Conservation (phyloP, 83 land plant species). For the Picea engelmannii region DNA sequence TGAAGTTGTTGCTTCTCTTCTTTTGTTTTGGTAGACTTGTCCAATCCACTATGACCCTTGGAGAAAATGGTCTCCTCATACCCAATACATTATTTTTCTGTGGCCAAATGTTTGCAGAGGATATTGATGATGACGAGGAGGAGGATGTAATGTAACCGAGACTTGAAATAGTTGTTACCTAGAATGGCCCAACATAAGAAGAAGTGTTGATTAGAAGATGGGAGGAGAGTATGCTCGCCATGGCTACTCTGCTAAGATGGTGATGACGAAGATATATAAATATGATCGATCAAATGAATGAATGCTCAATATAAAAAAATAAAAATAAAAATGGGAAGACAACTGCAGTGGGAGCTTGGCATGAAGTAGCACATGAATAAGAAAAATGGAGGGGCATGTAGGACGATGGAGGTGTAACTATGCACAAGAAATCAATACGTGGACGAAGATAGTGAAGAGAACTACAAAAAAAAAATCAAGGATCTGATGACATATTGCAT, state of each 20-base stretch:
- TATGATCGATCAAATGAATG: neutral
- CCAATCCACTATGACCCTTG: neutral
- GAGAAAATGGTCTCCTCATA: neutral
- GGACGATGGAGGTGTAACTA: too few species aligned
- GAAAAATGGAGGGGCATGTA: too few species aligned
- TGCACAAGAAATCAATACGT: too few species aligned
- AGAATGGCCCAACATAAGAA: too few species aligned
- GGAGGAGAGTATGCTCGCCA: neutral
- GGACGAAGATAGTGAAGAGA: too few species aligned
- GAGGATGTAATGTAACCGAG: neutral
- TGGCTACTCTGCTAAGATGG: neutral
- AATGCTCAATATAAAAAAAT: neutral
- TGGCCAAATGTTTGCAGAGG: neutral
- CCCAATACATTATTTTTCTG: neutral
- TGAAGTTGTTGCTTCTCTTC: slow-evolving; percentile 11
- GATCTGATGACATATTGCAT: too few species aligned
- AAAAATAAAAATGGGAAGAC: too few species aligned
- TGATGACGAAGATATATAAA: neutral
- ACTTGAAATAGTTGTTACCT: neutral
- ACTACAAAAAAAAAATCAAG: too few species aligned
- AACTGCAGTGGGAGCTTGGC: too few species aligned
- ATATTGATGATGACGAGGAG: neutral
- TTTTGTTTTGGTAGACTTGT: neutral
- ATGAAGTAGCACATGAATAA: too few species aligned
- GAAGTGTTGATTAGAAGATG: neutral